Evolutionary conservation across 1,284 basidiomycete genomes (phyloP), one percentile per base, ranked within the genome.

Genomic region (Cutaneotrichosporon cavernicola): DNA sequence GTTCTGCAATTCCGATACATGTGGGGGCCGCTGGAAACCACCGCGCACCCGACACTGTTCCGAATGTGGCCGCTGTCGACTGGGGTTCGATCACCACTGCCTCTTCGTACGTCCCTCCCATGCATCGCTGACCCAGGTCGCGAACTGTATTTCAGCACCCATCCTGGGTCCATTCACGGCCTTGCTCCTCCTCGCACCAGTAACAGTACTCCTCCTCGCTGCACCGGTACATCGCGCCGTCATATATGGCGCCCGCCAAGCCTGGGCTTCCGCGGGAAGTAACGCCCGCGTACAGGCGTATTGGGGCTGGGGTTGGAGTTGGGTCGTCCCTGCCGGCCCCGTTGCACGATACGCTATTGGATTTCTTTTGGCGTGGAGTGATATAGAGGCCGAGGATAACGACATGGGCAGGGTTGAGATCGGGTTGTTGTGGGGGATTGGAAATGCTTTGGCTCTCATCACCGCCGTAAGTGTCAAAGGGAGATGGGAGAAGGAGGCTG

Each of bases 21-120:
- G 65, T 32, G 31, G 14, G 7, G 75, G 72, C 2, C 36, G 75
- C n/a, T 78, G 76, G 74, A 77, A 78, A 52, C 77, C 77, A 1
- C 72, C 73, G 3, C 69, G 76, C 52, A 67, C 76, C 50, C 70
- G 77, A 13, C 78, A 79, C 63, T 80, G 79, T 58, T 73, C 72
- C 4, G 70, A 74, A 51, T 80, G 79, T 53, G 72, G 72, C 8
- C 63, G 67, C 18, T 80, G 79, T 65, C 69, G 79, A 31, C 69
- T 64, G 4, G 77, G 73, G 4, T 79, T 76, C 58, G 77, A 79
- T 65, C 77, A 79, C 61, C 77, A 79, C 65, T 79, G 77, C 60
- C 66, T 72, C 8, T 73, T 79, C 55, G 77, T 77, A 51, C 60
- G 76, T 69, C 1, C 10, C 43, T 56, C 10, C 16, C 14, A 18